Evolutionary conservation across 2,329 filamentous ascomycete genomes (phyloP), one percentile per base, ranked within the genome.

Genomic region (Talaromyces sp.): DNA sequence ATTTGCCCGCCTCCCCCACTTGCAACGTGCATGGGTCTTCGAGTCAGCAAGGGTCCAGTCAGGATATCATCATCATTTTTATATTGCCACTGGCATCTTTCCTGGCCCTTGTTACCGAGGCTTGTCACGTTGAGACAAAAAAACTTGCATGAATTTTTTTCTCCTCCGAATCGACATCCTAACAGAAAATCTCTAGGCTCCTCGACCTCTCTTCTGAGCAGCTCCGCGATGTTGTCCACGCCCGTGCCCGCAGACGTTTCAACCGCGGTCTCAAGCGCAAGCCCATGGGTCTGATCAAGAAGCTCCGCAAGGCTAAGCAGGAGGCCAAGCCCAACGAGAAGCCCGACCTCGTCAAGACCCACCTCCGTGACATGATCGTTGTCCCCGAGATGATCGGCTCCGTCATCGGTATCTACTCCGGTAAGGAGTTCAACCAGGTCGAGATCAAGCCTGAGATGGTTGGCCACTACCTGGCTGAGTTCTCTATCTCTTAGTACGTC

Each of bases 391-490:
- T 99, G 94, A 99, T 99, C 77, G 94, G 94, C 74, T 90, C 85
- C 80, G 93, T 99, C 74, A 89, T 99, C 74, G 94, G 92, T 78
- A 94, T 99, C 85, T 99, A 99, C 90, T 96, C 91, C 68, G 94
- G 94, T 77, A 99, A 99, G 89, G 92, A 97, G 82, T 99, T 99
- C 90, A 99, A 99, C 89, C 93, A 97, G 86, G 92, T 99, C 72
- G 94, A 99, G 82, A 94, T 99, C 84, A 97, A 97, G 88, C 94
- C 94, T 72, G 94, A 99, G 86, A 99, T 99, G 94, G 94, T 99
- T 80, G 94, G 94, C 79, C 93, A 97, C 86, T 97, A 97, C 86
- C 86, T 99, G 68, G 94, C 85, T 75, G 94, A 99, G 83, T 99
- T 99, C 87, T 97, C 92, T 69, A 99, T 99, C 84, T 94, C 93